Evolutionary conservation across 352 stramenopile species (phyloP).

Genomic region (Globisporangium apiculatum): DNA sequence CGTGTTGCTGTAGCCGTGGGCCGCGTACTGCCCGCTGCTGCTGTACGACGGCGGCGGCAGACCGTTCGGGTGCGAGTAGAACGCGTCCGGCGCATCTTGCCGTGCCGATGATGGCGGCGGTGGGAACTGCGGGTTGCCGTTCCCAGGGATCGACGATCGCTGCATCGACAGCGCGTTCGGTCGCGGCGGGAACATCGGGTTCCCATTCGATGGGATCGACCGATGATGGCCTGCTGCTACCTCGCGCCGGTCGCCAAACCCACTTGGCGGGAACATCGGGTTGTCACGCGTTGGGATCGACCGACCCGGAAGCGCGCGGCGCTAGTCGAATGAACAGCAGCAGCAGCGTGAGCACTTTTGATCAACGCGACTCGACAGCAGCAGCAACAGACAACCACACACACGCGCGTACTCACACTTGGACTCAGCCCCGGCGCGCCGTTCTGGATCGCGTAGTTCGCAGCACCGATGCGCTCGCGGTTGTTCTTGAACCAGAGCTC

Average conservation of each 20-base stretch:
- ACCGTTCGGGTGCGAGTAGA: slow-evolving; percentile 17
- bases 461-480: slow-evolving; percentile 41
- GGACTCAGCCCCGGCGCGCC: slow-evolving; percentile 15
- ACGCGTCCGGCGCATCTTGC: slow-evolving; percentile 29
- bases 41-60: slow-evolving; percentile 12
- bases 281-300: slow-evolving; percentile 62
- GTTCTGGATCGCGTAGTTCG: slow-evolving; percentile 20
- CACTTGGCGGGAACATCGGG: slow-evolving; percentile 43
- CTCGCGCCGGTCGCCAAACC: slow-evolving; percentile 20
- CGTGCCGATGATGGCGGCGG: slow-evolving; percentile 29
- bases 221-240: slow-evolving; percentile 15
- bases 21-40: slow-evolving; percentile 15
- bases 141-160: slow-evolving; percentile 44
- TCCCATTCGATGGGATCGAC: slow-evolving; percentile 58
- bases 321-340: slow-evolving; percentile 9
- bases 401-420: slow-evolving; percentile 9
- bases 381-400: background rate
- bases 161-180: slow-evolving; percentile 20
- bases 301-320: slow-evolving; percentile 17
- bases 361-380: background rate
- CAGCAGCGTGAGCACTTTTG: slow-evolving; percentile 4
- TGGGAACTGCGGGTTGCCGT: slow-evolving; percentile 48
- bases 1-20: slow-evolving; percentile 2
- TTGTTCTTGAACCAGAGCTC: slow-evolving; percentile 83
- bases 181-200: slow-evolving; percentile 69